A percentile compares a stretch with the other conserved stretches of the same genome.
Evolutionary conservation across 371 early-diverging fungal genomes (phyloP).

Genomic region (Rhizopus stolonifer): DNA sequence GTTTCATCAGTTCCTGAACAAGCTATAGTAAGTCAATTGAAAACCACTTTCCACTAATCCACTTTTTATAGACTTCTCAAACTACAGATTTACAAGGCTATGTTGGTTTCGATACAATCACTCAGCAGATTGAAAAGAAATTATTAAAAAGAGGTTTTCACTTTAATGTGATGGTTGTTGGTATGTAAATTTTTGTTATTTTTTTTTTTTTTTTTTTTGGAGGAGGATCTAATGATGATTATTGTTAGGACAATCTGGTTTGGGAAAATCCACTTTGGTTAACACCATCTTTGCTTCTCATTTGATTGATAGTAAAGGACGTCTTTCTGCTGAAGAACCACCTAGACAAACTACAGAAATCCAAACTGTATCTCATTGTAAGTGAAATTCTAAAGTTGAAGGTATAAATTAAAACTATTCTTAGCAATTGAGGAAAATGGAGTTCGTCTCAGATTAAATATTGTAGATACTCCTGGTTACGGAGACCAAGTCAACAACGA

Average conservation of each 20-base stretch:
- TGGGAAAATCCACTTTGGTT: constrained; percentile 98
- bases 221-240: too few species aligned
- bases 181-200: constrained; percentile 38
- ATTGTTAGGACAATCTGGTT: constrained; percentile 97
- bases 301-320: constrained; percentile 82
- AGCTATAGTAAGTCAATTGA: not conserved
- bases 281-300: constrained; percentile 93
- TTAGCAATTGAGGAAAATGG: constrained; percentile 83
- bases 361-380: constrained; percentile 77
- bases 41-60: not conserved
- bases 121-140: constrained; percentile 91
- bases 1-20: constrained; percentile 1
- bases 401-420: too few species aligned
- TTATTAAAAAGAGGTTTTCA: constrained; percentile 91
- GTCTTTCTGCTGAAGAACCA: constrained; percentile 70
- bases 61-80: not conserved
- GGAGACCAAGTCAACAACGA: constrained; percentile 89
- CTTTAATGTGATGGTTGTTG: constrained; percentile 94
- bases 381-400: constrained; percentile 12
- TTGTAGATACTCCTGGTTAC: constrained; percentile 82
- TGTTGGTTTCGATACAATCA: constrained; percentile 95
- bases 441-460: constrained; percentile 80
- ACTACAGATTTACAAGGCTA: constrained; percentile 56
- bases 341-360: constrained; percentile 86
- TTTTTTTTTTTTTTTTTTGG: not conserved